Base-by-base conservation (phyloP, 2,329 filamentous ascomycete species). In the Lasiodiplodia sp. region DNA sequence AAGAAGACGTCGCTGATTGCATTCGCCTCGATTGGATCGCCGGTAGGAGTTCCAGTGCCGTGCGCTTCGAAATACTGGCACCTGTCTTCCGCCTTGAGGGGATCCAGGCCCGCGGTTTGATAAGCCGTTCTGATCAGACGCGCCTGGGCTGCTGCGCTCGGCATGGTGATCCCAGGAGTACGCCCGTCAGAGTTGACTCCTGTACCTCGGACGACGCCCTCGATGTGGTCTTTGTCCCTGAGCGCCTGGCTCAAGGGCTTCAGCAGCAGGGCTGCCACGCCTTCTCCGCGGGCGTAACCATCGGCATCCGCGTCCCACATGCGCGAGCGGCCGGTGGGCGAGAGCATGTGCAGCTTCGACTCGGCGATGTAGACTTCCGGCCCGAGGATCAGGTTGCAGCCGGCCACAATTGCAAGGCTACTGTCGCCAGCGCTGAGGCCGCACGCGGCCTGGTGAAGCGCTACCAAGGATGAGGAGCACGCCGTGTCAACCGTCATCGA, bases 21-120 rank as follows among this genome's bases (percentile, higher is more conserved):
- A n/a, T 69, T 66, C 0, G 74, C 72, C 51, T 78, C 75, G 6
- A 72, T 73, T 6, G 74, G 73, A 64, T 77, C 75, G 11, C 87
- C 87, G 2, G 85, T 86, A 28, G 84, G 82, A 0, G 88, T 90
- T 3, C 87, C 88, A 0, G 87, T 90, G 7, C 87, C 88, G 71
- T 89, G 71, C 6, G 70, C 69, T 52, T 75, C 73, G 31, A 75
- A 38, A 14, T 38, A 38, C 37, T 38, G 37, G 37, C 37, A 38
- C 10, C 37, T 12, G 7, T 38, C 37, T 38, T 38, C 37, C 37
- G 37, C 4, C 37, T 38, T 38, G 37, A 38, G 37, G 10, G 37
- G 37, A 38, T 38, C 71, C 31, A 70, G 74, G 7, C 68, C 25
- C 2, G 70, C 70, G n/a, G 49, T 57, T 10, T 23, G 64, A 69